Evolutionary conservation across 331 rosid species (phyloP).

Genomic region (Pyracantha coccinea): DNA sequence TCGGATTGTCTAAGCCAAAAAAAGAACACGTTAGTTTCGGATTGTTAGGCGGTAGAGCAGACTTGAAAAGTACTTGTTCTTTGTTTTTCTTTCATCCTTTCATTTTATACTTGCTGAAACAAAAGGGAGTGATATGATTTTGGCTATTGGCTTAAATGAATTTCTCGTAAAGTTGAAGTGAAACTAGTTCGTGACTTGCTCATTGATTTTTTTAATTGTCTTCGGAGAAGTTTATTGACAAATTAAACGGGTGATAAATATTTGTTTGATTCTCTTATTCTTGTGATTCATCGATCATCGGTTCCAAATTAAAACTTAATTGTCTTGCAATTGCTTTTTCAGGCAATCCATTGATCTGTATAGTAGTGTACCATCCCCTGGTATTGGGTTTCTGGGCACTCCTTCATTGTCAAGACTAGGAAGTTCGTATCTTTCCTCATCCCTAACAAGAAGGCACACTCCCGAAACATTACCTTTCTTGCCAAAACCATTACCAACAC

Average conservation of each 20-base stretch:
- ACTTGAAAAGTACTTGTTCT: neutral
- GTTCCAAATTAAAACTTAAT: constrained; percentile 6
- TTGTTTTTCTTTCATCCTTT: neutral
- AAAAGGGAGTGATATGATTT: neutral
- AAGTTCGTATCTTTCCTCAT: constrained; percentile 81
- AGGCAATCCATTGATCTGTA: constrained; percentile 96
- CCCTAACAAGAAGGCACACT: constrained; percentile 89
- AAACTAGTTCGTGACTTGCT: neutral
- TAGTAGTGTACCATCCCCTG: constrained; percentile 86
- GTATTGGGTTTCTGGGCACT: constrained; percentile 84
- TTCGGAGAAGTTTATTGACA: neutral
- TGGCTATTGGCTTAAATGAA: neutral
- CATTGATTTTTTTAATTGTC: neutral
- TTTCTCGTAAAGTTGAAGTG: too few relatives aligned
- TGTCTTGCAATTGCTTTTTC: constrained; percentile 20
- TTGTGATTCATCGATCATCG: neutral
- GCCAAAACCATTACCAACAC: constrained; percentile 47
- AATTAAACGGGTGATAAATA: too few relatives aligned
- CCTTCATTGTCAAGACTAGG: constrained; percentile 74
- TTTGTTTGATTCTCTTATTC: neutral
- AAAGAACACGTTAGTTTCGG: neutral
- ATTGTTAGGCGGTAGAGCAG: neutral
- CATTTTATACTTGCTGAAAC: neutral
- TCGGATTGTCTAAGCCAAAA: neutral
- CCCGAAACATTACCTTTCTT: constrained; percentile 66